phyloP scores from a whole-genome alignment of 2,329 filamentous ascomycete genomes.

The Knoxdaviesia capensis region DNA sequence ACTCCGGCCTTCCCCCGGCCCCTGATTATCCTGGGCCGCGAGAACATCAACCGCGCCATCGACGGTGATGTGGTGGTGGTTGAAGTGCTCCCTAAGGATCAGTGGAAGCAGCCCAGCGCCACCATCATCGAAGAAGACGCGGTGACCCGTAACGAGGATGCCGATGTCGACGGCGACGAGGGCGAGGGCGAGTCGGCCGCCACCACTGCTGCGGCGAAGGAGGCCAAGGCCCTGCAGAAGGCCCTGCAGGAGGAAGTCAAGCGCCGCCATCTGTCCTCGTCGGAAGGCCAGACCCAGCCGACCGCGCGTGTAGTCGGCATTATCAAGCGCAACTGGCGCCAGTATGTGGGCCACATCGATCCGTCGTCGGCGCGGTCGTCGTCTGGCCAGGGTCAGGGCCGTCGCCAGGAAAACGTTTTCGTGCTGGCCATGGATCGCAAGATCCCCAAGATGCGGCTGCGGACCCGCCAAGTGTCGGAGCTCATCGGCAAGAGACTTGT shows the following conservation, averaged over 20 bases:
- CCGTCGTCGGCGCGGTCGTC: conserved; percentile 60
- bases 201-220: conserved; percentile 43
- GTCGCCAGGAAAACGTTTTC: conserved; percentile 83
- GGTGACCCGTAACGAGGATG: conserved; percentile 81
- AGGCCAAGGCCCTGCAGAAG: too few species aligned
- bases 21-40: conserved; percentile 70
- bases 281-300: conserved; percentile 65
- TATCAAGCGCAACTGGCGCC: conserved; percentile 90
- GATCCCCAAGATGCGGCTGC: conserved; percentile 85
- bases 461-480: conserved; percentile 76
- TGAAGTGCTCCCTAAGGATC: conserved; percentile 78
- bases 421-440: conserved; percentile 96
- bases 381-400: conserved; percentile 52
- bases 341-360: conserved; percentile 93
- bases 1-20: conserved; percentile 80
- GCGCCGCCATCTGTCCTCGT: conserved; percentile 55
- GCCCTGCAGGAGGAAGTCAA: conserved; percentile 84
- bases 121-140: conserved; percentile 92
- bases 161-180: conserved; percentile 71
- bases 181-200: conserved; percentile 56
- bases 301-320: conserved; percentile 85
- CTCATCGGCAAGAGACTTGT: conserved; percentile 80
- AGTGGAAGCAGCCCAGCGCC: conserved; percentile 91
- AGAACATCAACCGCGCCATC: conserved; percentile 89
- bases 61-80: conserved; percentile 87